Conservation (phyloP, 768 basidiomycete species). For the Cystofilobasidium capitatum region DNA sequence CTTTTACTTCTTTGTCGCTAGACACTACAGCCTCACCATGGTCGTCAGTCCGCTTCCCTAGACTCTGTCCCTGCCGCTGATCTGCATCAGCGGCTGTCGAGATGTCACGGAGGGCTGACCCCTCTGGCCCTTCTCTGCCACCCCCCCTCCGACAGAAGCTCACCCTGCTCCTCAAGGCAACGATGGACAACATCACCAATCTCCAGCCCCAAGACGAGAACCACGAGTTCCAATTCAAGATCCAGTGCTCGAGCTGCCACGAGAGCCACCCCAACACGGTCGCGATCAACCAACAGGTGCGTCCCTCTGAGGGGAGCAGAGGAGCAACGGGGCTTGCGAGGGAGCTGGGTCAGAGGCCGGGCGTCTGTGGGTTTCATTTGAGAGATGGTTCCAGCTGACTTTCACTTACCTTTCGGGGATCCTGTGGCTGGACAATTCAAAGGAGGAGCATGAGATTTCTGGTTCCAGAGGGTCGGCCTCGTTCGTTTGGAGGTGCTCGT, state of each 20-base stretch:
- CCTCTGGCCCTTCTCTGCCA: not conserved
- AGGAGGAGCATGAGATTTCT: slow-evolving; percentile 24
- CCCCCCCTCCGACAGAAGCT: slow-evolving; percentile 15
- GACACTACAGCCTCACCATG: not conserved
- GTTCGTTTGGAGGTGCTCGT: slow-evolving; percentile 26
- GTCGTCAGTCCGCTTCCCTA: not conserved
- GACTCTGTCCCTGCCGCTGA: not conserved
- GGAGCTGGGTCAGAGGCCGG: not conserved
- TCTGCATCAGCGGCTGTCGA: too few species aligned
- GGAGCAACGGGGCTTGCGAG: not conserved
- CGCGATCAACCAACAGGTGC: slow-evolving; percentile 23
- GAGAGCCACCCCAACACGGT: slow-evolving; percentile 19
- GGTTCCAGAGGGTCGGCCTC: slow-evolving; percentile 13
- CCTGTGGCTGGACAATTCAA: not conserved
- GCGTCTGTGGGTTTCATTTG: too few species aligned
- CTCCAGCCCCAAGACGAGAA: slow-evolving; percentile 15
- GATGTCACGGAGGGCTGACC: too few species aligned
- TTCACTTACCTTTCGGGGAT: not conserved
- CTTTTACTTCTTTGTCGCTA: not conserved
- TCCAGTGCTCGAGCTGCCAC: slow-evolving; percentile 25
- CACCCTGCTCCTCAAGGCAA: slow-evolving; percentile 26
- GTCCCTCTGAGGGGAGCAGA: not conserved
- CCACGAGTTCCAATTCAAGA: slow-evolving; percentile 26
- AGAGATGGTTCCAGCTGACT: too few species aligned
- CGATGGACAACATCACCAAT: slow-evolving; percentile 22